Evolutionary conservation across 106 monocot species (phyloP), one percentile per base, ranked within the genome.

Genomic region (Apostasia shenzhenica): DNA sequence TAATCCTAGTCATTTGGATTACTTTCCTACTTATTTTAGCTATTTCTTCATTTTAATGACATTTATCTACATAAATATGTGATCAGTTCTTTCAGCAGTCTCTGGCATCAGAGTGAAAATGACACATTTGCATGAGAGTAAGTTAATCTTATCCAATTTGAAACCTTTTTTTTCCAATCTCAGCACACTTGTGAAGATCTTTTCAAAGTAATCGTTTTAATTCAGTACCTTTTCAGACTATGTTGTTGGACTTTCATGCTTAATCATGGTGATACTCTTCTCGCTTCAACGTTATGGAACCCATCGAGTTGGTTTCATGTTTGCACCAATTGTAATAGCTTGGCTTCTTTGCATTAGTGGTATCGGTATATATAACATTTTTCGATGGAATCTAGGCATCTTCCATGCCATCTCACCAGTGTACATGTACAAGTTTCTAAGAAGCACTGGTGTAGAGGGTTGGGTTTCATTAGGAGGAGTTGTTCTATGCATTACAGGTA

Each of bases 401-500:
- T 66, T 78, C 48, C 67, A 50, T 77, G 86, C 86, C 37, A 70
- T 91, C 62, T 91, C 86, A 67, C 90, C 90, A 13, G 44, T 59
- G 2, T 91, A 91, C 59, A 81, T 91, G 81, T 74, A 79, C 47
- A 86, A 81, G 42, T 86, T 91, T 65, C 79, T 91, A 13, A 86
- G 59, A 63, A 76, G 53, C 41, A 91, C 90, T 45, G 86, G 83
- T 3, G 42, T 48, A 9, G 78, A 86, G 77, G 90, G 90, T 42
- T 90, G 86, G 90, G 61, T 76, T 12, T 90, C 90, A 26, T 74
- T 90, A 72, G 83, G 86, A 26, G 90, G 86, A 56, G 83, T 91
- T 2, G 83, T 86, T 7, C 90, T 91, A 45, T 86, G 86, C 37
- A 84, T 91, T 58, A 86, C 90, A 69, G 90, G 90, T 91, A 72